These are phyloP conservation scores for Linnemannia schmuckeri DNA, from an alignment of 192 early-diverging fungal species.

Conservation along the genomic window DNA sequence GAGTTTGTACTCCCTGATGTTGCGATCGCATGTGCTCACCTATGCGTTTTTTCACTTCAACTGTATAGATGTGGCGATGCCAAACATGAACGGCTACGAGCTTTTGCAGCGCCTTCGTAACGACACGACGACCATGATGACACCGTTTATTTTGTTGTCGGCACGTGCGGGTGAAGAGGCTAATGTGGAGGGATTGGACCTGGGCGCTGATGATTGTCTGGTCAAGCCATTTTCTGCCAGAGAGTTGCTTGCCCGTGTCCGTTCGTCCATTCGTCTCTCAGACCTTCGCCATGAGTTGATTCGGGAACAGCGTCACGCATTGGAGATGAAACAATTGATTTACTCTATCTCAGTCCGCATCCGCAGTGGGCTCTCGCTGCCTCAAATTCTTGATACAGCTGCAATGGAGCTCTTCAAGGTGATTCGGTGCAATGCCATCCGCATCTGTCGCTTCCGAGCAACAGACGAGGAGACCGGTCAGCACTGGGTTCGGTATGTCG, in stretches of 20 bases:
- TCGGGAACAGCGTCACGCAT: conserved; percentile 46
- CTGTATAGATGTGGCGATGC: conserved; percentile 69
- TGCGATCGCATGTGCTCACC: conserved; percentile 6
- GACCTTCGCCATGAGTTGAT: conserved; percentile 59
- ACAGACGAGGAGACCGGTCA: conserved; percentile 36
- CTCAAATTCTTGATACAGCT: conserved; percentile 45
- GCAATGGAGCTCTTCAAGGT: conserved; percentile 52
- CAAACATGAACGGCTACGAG: conserved; percentile 71
- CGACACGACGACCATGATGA: conserved; percentile 47
- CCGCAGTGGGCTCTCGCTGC: conserved; percentile 46
- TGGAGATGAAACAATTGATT: conserved; percentile 57
- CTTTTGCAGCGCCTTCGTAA: conserved; percentile 58
- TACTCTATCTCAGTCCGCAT: conserved; percentile 55
- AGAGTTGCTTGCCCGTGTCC: conserved; percentile 69
- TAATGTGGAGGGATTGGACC: conserved; percentile 63
- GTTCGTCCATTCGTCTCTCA: conserved; percentile 64
- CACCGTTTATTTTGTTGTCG: conserved; percentile 71
- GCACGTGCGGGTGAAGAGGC: conserved; percentile 67
- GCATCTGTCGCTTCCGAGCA: conserved; percentile 43
- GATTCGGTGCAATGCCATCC: conserved; percentile 50
- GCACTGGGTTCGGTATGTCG: conserved; percentile 40
- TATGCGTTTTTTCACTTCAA: neutral
- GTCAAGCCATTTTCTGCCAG: conserved; percentile 61
- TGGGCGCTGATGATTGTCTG: conserved; percentile 73
- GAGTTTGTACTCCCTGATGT: neutral